phyloP scores from a whole-genome alignment of 768 basidiomycete species.

The Botryobasidium botryosum region DNA sequence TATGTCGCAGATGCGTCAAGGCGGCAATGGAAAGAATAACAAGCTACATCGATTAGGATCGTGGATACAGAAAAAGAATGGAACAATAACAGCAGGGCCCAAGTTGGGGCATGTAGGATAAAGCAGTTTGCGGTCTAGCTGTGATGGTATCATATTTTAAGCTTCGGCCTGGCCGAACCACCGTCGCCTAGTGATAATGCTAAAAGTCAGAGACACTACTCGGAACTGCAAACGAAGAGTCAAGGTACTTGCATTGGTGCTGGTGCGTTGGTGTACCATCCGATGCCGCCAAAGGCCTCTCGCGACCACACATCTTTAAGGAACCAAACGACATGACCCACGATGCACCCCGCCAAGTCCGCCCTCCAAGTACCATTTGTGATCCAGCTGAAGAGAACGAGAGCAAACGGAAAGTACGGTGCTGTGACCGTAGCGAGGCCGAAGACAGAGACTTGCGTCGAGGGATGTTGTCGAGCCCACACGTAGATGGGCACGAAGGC shows the following conservation, averaged over 20 bases:
- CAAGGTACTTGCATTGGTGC: slow-evolving; percentile 40
- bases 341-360: slow-evolving; percentile 69
- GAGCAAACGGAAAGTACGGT: slow-evolving; percentile 83
- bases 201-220: too few species aligned
- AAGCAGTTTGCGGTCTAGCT: too few species aligned
- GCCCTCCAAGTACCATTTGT: slow-evolving; percentile 72
- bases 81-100: too few species aligned
- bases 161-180: too few species aligned
- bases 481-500: slow-evolving; percentile 94
- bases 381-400: slow-evolving; percentile 58
- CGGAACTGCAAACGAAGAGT: too few species aligned
- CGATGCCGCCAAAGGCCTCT: slow-evolving; percentile 66
- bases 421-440: slow-evolving; percentile 90
- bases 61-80: too few species aligned
- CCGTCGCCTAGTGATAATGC: too few species aligned
- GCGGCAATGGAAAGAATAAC: too few species aligned
- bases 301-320: slow-evolving; percentile 74
- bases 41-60: too few species aligned
- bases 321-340: slow-evolving; percentile 78
- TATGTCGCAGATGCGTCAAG: too few species aligned
- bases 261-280: slow-evolving; percentile 57
- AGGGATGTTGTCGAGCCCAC: slow-evolving; percentile 90
- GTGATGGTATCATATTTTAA: too few species aligned
- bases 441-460: slow-evolving; percentile 90
- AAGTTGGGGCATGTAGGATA: too few species aligned